A percentile compares a stretch with the other conserved stretches of the same genome.
These are phyloP conservation scores for Nissolia schottii DNA, from an alignment of 306 rosid species.

Conservation along the genomic window DNA sequence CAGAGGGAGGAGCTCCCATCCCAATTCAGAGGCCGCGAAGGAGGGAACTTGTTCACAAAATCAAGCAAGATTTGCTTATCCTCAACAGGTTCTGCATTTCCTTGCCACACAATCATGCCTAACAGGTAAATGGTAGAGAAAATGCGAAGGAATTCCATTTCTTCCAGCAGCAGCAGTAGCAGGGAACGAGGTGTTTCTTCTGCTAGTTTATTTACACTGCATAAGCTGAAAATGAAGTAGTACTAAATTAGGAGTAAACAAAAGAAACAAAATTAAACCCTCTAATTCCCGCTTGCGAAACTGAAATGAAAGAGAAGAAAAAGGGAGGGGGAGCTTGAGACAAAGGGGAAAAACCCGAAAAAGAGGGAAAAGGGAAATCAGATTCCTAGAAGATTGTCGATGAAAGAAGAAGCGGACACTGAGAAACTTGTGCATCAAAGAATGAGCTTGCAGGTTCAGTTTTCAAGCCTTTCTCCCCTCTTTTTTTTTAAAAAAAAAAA, in stretches of 20 bases:
- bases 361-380: conserved; percentile 19
- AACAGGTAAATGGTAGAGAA: conserved; percentile 38
- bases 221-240: conserved; percentile 29
- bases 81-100: conserved; percentile 62
- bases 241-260: conserved; percentile 13
- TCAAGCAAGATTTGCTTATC: conserved; percentile 74
- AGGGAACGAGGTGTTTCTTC: conserved; percentile 49
- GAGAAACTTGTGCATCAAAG: conserved; percentile 46
- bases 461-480: neutral
- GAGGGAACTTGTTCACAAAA: conserved; percentile 55
- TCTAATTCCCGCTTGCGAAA: conserved; percentile 4
- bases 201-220: conserved; percentile 31
- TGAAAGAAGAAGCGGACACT: conserved; percentile 56
- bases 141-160: conserved; percentile 40
- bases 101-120: conserved; percentile 41
- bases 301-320: conserved; percentile 20
- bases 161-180: conserved; percentile 24
- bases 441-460: conserved; percentile 45
- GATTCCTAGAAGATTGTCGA: conserved; percentile 70
- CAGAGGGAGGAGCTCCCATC: conserved; percentile 50
- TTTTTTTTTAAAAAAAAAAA: conserved; percentile 11
- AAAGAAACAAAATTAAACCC: neutral
- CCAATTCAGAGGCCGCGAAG: conserved; percentile 82
- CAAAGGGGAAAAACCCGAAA: conserved; percentile 22
- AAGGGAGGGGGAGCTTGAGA: neutral